These are phyloP conservation scores for Chytridium lagenaria DNA, from an alignment of 371 early-diverging fungal genomes.

Conservation along the genomic window DNA sequence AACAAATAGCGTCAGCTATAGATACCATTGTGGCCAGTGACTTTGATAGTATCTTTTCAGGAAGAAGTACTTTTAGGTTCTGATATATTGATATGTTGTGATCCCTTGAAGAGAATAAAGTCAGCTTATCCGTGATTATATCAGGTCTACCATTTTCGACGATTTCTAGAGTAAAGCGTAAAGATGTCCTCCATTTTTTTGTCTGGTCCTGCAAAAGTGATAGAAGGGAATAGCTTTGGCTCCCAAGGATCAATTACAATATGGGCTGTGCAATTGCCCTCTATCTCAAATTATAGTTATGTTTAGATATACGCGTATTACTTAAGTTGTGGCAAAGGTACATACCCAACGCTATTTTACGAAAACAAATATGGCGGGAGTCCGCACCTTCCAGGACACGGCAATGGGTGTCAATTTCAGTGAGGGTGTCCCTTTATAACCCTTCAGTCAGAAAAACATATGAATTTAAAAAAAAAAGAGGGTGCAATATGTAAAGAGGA, in stretches of 20 bases:
- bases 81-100: neutral
- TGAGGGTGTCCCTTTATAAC: neutral
- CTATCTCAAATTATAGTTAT: neutral
- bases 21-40: neutral
- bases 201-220: neutral
- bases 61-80: neutral
- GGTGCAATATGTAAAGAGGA: no score
- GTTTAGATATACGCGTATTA: no score
- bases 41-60: neutral
- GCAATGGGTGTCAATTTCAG: neutral
- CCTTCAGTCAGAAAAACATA: no score
- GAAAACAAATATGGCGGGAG: neutral
- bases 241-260: conserved; percentile 1
- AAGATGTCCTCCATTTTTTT: neutral
- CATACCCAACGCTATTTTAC: neutral
- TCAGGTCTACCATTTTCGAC: neutral
- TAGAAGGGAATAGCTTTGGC: neutral
- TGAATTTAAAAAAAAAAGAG: no score
- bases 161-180: neutral
- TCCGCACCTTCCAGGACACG: neutral
- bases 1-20: neutral
- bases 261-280: neutral
- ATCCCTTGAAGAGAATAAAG: neutral
- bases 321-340: no score
- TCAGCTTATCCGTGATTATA: neutral